A percentile compares a stretch with the other conserved stretches of the same genome.
These are phyloP conservation scores for Glebionis coronaria DNA, from an alignment of 129 eudicot genomes.

Conservation along the genomic window DNA sequence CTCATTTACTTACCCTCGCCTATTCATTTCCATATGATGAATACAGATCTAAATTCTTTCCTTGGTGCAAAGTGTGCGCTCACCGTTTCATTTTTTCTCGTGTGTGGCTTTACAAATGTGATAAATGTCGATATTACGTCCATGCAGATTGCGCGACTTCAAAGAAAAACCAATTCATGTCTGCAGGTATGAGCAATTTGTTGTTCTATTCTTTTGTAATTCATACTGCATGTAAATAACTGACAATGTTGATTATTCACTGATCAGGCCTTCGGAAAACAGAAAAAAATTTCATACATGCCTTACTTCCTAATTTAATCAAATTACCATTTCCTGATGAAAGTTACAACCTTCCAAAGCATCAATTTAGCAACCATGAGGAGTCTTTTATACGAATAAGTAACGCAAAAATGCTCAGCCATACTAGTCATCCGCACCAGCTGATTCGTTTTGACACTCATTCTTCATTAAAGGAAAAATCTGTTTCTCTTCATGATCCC, in stretches of 20 bases:
- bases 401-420: not conserved
- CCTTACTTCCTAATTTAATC: not conserved
- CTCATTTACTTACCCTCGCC: not conserved
- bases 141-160: constrained; percentile 18
- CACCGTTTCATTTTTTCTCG: too few relatives aligned
- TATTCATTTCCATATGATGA: not conserved
- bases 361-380: not conserved
- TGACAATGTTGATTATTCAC: not conserved
- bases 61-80: not conserved
- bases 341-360: not conserved
- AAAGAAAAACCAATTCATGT: not conserved
- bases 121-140: constrained; percentile 13
- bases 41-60: not conserved
- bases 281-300: not conserved
- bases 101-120: too few relatives aligned
- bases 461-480: not conserved
- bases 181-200: not conserved
- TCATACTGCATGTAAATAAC: not conserved
- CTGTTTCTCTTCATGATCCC: not conserved
- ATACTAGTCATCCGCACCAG: not conserved
- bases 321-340: not conserved
- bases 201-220: not conserved
- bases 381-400: not conserved
- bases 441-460: not conserved
- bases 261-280: not conserved